phyloP scores from a whole-genome alignment of 148 eudicot species.

The Camellia granthamiana region DNA sequence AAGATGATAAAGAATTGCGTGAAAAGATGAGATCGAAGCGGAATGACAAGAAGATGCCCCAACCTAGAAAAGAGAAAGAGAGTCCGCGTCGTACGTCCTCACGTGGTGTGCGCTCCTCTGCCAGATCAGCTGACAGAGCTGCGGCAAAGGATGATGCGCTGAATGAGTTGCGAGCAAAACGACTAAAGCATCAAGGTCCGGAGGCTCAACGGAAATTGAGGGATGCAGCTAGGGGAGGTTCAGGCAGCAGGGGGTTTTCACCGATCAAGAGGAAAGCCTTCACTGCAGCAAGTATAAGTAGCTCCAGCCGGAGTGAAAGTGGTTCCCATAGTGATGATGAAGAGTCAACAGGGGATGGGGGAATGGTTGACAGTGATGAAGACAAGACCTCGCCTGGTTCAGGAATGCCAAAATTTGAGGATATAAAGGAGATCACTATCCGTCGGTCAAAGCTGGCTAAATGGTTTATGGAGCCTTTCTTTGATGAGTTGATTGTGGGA shows the following conservation, averaged over 20 bases:
- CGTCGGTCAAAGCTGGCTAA: constrained; percentile 77
- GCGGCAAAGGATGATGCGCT: constrained; percentile 73
- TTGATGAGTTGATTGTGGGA: constrained; percentile 90
- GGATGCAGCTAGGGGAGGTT: constrained; percentile 48
- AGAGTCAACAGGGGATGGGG: constrained; percentile 50
- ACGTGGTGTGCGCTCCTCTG: constrained; percentile 70
- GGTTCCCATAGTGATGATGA: constrained; percentile 74
- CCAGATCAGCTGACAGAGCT: constrained; percentile 68
- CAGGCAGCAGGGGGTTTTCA: constrained; percentile 51
- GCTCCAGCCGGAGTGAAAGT: constrained; percentile 75
- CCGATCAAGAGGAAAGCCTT: constrained; percentile 54
- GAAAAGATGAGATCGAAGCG: constrained; percentile 63
- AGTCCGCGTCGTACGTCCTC: constrained; percentile 60
- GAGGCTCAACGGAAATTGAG: constrained; percentile 33
- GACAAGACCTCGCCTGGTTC: constrained; percentile 65
- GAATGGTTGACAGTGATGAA: constrained; percentile 71
- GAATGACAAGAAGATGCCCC: constrained; percentile 58
- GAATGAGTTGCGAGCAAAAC: constrained; percentile 71
- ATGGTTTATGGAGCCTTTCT: constrained; percentile 99
- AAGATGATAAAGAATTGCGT: constrained; percentile 66
- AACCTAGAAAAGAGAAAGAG: constrained; percentile 52
- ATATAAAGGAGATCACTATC: constrained; percentile 64
- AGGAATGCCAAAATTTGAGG: constrained; percentile 65
- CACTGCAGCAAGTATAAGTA: constrained; percentile 50
- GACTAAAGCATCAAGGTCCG: constrained; percentile 68